Evolutionary conservation across 805 yeast species (phyloP).

Genomic region (Candida germanica): DNA sequence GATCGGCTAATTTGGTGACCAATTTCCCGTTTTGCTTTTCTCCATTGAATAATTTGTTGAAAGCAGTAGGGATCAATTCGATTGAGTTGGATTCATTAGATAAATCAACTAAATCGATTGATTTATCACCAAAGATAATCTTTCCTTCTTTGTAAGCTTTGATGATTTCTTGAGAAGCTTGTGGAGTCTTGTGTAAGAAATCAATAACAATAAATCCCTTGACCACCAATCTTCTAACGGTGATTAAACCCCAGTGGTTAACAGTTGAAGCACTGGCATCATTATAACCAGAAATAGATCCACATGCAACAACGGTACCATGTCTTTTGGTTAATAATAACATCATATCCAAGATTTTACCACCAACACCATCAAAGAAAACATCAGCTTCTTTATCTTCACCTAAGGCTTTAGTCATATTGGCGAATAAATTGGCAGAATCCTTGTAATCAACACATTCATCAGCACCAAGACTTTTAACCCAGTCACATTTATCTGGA

Average conservation of each 20-base stretch:
- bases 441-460: constrained; percentile 54
- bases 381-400: constrained; percentile 40
- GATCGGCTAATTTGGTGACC: constrained; percentile 40
- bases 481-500: constrained; percentile 48
- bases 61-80: constrained; percentile 42
- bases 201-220: constrained; percentile 23
- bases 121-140: constrained; percentile 13
- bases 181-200: constrained; percentile 10
- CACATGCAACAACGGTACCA: constrained; percentile 28
- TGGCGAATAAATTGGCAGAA: constrained; percentile 14
- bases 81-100: constrained; percentile 32
- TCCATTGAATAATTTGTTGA: constrained; percentile 46
- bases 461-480: constrained; percentile 54
- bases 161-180: constrained; percentile 14
- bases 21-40: constrained; percentile 49
- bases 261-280: constrained; percentile 18
- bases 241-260: constrained; percentile 21
- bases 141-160: constrained; percentile 17
- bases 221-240: constrained; percentile 16
- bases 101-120: constrained; percentile 23
- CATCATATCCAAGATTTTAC: constrained; percentile 18
- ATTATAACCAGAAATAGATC: constrained; percentile 35
- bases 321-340: constrained; percentile 14
- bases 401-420: constrained; percentile 20
- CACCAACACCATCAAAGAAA: constrained; percentile 25